phyloP scores from a whole-genome alignment of 2,329 filamentous ascomycete species.

The Fusarium caatingaense region DNA sequence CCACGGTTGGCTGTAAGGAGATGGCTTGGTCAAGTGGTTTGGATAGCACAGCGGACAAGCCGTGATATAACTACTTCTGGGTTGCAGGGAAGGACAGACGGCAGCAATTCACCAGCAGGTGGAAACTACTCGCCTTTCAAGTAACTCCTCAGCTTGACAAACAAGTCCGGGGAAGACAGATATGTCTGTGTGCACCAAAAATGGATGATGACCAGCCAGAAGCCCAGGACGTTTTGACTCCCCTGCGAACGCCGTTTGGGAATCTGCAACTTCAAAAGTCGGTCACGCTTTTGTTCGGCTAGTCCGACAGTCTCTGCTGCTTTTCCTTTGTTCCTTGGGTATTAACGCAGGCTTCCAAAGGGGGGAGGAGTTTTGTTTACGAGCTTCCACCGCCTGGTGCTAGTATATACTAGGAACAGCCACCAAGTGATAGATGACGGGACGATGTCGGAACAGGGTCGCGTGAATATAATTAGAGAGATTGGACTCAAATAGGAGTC shows the following conservation, averaged over 20 bases:
- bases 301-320: conserved; percentile 22
- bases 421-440: conserved; percentile 48
- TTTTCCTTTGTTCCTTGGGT: conserved; percentile 41
- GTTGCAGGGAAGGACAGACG: conserved; percentile 43
- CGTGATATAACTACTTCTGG: conserved; percentile 46
- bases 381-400: conserved; percentile 44
- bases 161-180: conserved; percentile 40
- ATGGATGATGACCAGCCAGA: conserved; percentile 41
- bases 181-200: conserved; percentile 31
- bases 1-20: conserved; percentile 21
- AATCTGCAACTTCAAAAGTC: conserved; percentile 40
- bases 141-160: conserved; percentile 45
- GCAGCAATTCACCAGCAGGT: conserved; percentile 36
- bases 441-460: conserved; percentile 24
- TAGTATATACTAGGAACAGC: conserved; percentile 39
- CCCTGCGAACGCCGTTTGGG: conserved; percentile 26
- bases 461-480: conserved; percentile 8
- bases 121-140: conserved; percentile 39
- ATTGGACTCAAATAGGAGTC: conserved; percentile 26
- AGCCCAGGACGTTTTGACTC: conserved; percentile 30
- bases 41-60: conserved; percentile 43
- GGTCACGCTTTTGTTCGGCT: conserved; percentile 37
- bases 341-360: conserved; percentile 33
- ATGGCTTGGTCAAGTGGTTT: conserved; percentile 40
- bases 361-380: conserved; percentile 32